Base-by-base conservation (phyloP, 148 eudicot species). In the Salicornia ramosissima region DNA sequence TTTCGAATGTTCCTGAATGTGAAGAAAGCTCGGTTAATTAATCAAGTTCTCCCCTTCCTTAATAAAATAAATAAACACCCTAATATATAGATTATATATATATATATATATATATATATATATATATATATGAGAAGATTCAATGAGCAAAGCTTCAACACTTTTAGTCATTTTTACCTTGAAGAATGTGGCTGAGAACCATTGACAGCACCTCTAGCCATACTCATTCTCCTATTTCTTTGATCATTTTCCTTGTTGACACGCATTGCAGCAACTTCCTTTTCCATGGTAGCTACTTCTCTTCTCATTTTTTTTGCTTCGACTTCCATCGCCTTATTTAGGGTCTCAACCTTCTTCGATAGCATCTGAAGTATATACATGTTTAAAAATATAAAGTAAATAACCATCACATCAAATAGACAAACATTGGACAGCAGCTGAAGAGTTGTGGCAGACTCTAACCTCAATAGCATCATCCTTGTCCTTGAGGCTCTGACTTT, bases 401-500 rank as follows among this genome's bases (percentile, higher is more conserved):
- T 33, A 22, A 43, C 34, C 29, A 60, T 3, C 60, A 21, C 3
- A 10, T 22, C 11, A 40, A 58, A 21, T 59, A 70, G 33, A 77
- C 58, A 46, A 55, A 55, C 49, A 28, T 42, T 33, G 60, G 21
- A 66, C 13, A 50, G 28, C 25, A 52, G 36, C 11, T 64, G n/a
- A 14, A 43, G 34, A 55, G 22, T 6, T 4, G 52, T 13, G 67
- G 57, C 52, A 40, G 50, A 51, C 57, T 22, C 84, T 52, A 58
- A 94, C 99, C 99, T 94, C 99, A 65, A 94, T 86, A 43, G 93
- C 88, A 57, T 87, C 91, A 71, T 88, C 89, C 77, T 84, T 91
- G 75, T 87, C 96, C 79, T 86, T 94, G 12, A 94, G 80, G 67
- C 81, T 89, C 74, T 82, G 97, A 75, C 90, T 88, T 83, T 87